A percentile compares a stretch with the other conserved stretches of the same genome.
Conservation (phyloP, 2,329 filamentous ascomycete species). For the Chrysoporthe puriensis region DNA sequence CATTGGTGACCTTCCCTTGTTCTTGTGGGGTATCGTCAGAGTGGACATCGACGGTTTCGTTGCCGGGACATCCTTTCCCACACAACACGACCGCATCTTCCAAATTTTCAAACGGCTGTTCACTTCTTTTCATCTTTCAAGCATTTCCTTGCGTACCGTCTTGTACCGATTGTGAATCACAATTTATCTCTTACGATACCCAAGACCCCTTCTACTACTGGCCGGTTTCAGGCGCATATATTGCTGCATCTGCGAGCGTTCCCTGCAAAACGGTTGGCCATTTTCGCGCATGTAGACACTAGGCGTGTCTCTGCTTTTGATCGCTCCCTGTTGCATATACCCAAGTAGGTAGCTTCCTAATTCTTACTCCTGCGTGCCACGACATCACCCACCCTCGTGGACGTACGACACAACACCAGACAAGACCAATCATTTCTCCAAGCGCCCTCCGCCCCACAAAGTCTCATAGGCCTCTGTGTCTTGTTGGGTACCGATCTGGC, state of each 20-base stretch:
- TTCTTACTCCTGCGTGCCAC: conserved; percentile 27
- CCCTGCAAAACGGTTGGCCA: conserved; percentile 15
- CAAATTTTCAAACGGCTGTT: conserved; percentile 18
- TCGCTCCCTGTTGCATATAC: conserved; percentile 22
- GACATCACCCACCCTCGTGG: conserved; percentile 28
- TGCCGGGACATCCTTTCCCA: conserved; percentile 27
- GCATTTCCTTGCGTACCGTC: conserved; percentile 24
- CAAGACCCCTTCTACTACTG: conserved; percentile 8
- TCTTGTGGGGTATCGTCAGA: conserved; percentile 9
- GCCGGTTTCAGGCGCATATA: conserved; percentile 11
- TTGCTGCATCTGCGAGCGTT: conserved; percentile 13
- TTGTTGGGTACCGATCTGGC: conserved; percentile 28
- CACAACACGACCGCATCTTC: conserved; percentile 16
- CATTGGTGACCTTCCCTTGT: conserved; percentile 13
- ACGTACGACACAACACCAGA: conserved; percentile 24
- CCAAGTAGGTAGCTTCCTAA: conserved; percentile 24
- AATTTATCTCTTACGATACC: conserved; percentile 13
- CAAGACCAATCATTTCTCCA: conserved; percentile 22
- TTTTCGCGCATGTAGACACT: conserved; percentile 23
- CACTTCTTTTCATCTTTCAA: conserved; percentile 15
- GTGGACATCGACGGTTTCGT: conserved; percentile 10
- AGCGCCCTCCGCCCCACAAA: conserved; percentile 25
- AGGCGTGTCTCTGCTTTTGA: conserved; percentile 19
- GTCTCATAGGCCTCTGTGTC: conserved; percentile 9
- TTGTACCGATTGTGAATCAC: conserved; percentile 16